These are phyloP conservation scores for Penicillium crystallinum DNA, from an alignment of 495 filamentous ascomycete genomes.

Conservation along the genomic window DNA sequence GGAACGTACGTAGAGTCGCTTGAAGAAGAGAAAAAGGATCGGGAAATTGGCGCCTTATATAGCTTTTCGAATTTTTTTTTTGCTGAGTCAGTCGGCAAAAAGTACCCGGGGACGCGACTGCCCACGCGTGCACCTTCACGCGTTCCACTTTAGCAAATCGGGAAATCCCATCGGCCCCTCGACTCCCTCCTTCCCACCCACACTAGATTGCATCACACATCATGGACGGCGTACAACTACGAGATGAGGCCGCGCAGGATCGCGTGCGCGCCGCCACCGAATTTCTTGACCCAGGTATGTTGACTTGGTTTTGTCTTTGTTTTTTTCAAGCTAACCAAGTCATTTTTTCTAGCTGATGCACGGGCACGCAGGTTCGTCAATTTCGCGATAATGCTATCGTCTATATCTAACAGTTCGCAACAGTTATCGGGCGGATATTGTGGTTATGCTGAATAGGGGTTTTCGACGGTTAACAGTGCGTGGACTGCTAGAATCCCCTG, in stretches of 20 bases:
- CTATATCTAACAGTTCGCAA: slow-evolving; percentile 16
- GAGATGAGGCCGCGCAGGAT: slow-evolving; percentile 76
- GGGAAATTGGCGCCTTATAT: slow-evolving; percentile 24
- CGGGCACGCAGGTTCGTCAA: slow-evolving; percentile 54
- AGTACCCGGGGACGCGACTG: not conserved
- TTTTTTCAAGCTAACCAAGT: slow-evolving; percentile 20
- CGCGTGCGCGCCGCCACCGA: slow-evolving; percentile 75
- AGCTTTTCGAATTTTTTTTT: not conserved
- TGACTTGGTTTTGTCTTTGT: not conserved
- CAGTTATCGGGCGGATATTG: slow-evolving; percentile 77
- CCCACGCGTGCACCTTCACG: not conserved
- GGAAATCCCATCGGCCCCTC: slow-evolving; percentile 8
- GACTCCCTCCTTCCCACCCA: slow-evolving; percentile 12
- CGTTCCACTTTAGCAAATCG: slow-evolving; percentile 9
- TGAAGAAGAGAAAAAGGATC: slow-evolving; percentile 33
- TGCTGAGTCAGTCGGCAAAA: not conserved
- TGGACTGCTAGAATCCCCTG: slow-evolving; percentile 3
- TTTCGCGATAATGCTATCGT: not conserved
- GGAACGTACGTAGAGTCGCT: slow-evolving; percentile 62
- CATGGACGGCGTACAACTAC: slow-evolving; percentile 71
- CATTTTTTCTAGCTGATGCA: slow-evolving; percentile 34
- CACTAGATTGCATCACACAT: slow-evolving; percentile 16
- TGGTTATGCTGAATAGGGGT: slow-evolving; percentile 88
- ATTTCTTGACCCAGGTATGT: slow-evolving; percentile 80
- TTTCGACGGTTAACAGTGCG: slow-evolving; percentile 61